A percentile compares a stretch with the other conserved stretches of the same genome.
Evolutionary conservation across 768 basidiomycete genomes (phyloP).

Genomic region (Botryobasidium botryosum): DNA sequence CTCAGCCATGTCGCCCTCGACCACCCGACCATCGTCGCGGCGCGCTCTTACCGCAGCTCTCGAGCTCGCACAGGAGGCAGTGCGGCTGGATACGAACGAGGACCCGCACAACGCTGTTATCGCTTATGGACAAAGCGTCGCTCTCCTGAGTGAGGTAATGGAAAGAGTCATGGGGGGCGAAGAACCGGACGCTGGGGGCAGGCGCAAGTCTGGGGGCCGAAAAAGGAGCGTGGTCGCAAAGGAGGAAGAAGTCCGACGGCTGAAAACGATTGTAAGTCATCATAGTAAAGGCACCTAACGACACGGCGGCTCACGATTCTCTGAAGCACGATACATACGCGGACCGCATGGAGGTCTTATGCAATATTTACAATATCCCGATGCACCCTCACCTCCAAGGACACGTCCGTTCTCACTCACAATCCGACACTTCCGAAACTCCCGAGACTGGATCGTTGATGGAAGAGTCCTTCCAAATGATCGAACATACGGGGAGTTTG

Average conservation of each 20-base stretch:
- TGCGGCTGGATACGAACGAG: slow-evolving; percentile 75
- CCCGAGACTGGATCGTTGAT: too few species aligned
- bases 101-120: slow-evolving; percentile 78
- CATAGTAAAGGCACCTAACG: neutral
- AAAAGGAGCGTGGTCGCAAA: slow-evolving; percentile 67
- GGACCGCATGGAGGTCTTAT: slow-evolving; percentile 85
- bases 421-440: too few species aligned
- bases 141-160: slow-evolving; percentile 83
- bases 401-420: too few species aligned
- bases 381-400: too few species aligned
- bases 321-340: slow-evolving; percentile 94
- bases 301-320: neutral
- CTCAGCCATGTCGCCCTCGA: too few species aligned
- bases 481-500: too few species aligned
- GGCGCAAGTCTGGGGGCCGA: slow-evolving; percentile 41
- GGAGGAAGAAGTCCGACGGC: slow-evolving; percentile 71
- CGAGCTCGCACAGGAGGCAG: slow-evolving; percentile 78
- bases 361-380: slow-evolving; percentile 75
- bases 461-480: too few species aligned
- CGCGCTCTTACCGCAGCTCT: slow-evolving; percentile 73
- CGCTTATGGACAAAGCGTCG: slow-evolving; percentile 76
- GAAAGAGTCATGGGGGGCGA: slow-evolving; percentile 75
- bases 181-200: slow-evolving; percentile 39
- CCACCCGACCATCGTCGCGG: slow-evolving; percentile 54
- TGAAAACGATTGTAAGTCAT: slow-evolving; percentile 74